Percentiles rank a stretch among this genome's conserved stretches.
Conservation (phyloP, 495 filamentous ascomycete species). For the Pseudoneurospora amorphoporcata region DNA sequence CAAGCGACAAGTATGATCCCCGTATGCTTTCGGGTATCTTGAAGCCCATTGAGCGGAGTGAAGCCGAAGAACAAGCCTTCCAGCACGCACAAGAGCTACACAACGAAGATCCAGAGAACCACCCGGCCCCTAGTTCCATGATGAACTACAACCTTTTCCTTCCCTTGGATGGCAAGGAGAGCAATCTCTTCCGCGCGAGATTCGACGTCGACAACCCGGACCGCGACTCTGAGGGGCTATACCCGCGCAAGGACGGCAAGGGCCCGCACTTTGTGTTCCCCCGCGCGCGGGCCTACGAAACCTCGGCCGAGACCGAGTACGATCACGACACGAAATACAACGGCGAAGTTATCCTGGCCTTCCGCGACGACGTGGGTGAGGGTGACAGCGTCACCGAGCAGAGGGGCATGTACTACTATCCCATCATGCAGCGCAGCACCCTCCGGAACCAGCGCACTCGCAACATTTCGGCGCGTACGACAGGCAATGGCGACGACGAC, state of each 20-base stretch:
- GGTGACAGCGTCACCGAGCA: constrained; percentile 28
- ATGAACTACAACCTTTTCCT: constrained; percentile 80
- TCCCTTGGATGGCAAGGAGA: constrained; percentile 43
- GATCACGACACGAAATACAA: constrained; percentile 54
- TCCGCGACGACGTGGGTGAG: constrained; percentile 34
- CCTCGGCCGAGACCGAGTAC: constrained; percentile 53
- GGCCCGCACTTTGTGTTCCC: constrained; percentile 59
- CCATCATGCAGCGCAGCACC: constrained; percentile 57
- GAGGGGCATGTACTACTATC: constrained; percentile 83
- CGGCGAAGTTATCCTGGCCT: constrained; percentile 43
- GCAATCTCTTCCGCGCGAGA: constrained; percentile 57
- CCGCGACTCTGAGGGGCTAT: constrained; percentile 55
- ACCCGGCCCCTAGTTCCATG: constrained; percentile 50
- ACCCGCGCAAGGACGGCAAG: constrained; percentile 42
- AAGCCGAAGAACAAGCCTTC: constrained; percentile 39
- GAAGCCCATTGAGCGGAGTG: constrained; percentile 47
- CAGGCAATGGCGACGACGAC: constrained; percentile 28
- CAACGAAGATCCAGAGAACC: constrained; percentile 49
- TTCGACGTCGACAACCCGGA: constrained; percentile 62
- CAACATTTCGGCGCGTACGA: constrained; percentile 38
- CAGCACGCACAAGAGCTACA: constrained; percentile 47
- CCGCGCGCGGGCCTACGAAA: constrained; percentile 75
- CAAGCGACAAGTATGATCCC: constrained; percentile 54
- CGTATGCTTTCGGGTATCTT: constrained; percentile 75
- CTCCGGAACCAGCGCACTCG: constrained; percentile 46